Conservation (phyloP, 768 basidiomycete genomes). For the Naganishia vaughanmartiniae region DNA sequence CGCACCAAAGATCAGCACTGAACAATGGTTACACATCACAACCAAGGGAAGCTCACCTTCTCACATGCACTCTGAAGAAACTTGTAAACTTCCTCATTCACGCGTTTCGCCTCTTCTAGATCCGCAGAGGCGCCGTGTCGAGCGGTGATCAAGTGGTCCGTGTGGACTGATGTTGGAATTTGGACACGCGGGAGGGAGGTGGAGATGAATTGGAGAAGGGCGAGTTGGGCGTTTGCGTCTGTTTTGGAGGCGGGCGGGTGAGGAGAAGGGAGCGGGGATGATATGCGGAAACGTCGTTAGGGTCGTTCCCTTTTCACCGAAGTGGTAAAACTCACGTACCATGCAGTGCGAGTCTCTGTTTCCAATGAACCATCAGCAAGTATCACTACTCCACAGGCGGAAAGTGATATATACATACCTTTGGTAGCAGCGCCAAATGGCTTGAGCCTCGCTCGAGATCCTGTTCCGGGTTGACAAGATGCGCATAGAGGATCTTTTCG, state of each 20-base stretch:
- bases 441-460: constrained; percentile 56
- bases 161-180: constrained; percentile 76
- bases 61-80: constrained; percentile 80
- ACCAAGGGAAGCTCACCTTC: background rate
- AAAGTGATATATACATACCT: constrained; percentile 63
- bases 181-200: constrained; percentile 78
- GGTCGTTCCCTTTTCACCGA: background rate
- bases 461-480: constrained; percentile 73
- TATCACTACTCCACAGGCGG: background rate
- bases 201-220: constrained; percentile 93
- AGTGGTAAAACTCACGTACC: constrained; percentile 58
- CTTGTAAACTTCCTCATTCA: constrained; percentile 94
- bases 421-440: constrained; percentile 56
- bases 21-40: background rate
- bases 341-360: constrained; percentile 95
- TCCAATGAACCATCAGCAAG: constrained; percentile 62
- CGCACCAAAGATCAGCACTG: background rate
- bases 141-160: constrained; percentile 96
- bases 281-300: background rate
- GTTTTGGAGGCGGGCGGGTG: constrained; percentile 16
- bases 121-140: constrained; percentile 78
- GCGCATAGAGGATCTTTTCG: constrained; percentile 96
- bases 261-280: no score
- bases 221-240: constrained; percentile 57
- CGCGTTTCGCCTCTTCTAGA: constrained; percentile 69